A percentile compares a stretch with the other conserved stretches of the same genome.
phyloP scores from a whole-genome alignment of 306 rosid species.

The Luffa acutangula region DNA sequence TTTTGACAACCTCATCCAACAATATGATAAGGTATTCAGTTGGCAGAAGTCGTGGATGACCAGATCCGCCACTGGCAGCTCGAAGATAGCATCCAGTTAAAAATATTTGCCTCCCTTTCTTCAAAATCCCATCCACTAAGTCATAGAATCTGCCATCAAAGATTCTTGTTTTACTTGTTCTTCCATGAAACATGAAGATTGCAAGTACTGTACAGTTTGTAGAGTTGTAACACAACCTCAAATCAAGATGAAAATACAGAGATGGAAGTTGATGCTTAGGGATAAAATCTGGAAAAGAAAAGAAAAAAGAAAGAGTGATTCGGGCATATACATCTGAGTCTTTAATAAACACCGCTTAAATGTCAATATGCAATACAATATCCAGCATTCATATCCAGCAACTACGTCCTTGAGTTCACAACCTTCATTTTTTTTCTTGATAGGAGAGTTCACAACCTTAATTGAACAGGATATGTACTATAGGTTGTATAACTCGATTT shows the following conservation, averaged over 20 bases:
- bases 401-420: neutral
- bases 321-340: neutral
- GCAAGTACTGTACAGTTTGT: neutral
- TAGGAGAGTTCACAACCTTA: neutral
- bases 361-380: neutral
- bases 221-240: neutral
- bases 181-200: conserved; percentile 3
- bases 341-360: neutral
- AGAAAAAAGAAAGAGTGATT: neutral
- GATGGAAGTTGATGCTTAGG: neutral
- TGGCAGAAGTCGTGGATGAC: conserved; percentile 72
- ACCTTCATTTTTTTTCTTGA: neutral
- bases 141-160: conserved; percentile 58
- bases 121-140: conserved; percentile 61
- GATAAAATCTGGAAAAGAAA: neutral
- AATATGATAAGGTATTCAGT: conserved; percentile 76
- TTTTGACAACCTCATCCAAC: conserved; percentile 59
- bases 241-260: neutral
- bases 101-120: conserved; percentile 77
- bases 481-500: neutral
- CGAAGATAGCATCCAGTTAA: conserved; percentile 96
- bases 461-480: neutral
- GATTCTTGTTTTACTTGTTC: conserved; percentile 1
- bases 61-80: conserved; percentile 47
- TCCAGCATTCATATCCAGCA: neutral